phyloP scores from a whole-genome alignment of 108 stramenopile species.

The Cyclotella distinguenda region DNA sequence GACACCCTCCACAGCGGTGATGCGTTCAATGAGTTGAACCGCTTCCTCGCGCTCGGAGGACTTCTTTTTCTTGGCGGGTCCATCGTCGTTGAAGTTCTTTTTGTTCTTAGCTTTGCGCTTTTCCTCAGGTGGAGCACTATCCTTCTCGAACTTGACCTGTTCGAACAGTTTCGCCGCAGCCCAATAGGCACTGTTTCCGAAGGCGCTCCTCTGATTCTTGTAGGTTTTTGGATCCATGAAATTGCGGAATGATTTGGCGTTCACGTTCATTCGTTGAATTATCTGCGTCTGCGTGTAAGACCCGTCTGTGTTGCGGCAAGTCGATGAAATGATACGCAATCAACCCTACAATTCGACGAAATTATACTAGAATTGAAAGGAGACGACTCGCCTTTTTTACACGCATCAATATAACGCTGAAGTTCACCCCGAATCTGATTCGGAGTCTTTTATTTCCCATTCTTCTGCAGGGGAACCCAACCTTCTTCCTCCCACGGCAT shows the following conservation, averaged over 20 bases:
- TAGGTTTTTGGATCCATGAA: slow-evolving; percentile 51
- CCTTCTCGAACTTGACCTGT: slow-evolving; percentile 15
- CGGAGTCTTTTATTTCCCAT: slow-evolving; percentile 44
- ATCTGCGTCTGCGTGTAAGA: slow-evolving; percentile 34
- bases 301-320: background rate
- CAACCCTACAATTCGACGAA: no score
- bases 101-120: slow-evolving; percentile 25
- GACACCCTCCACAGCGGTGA: slow-evolving; percentile 28
- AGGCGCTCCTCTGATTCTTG: slow-evolving; percentile 41
- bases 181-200: slow-evolving; percentile 31
- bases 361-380: background rate
- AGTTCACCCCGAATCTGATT: slow-evolving; percentile 44
- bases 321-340: background rate
- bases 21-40: slow-evolving; percentile 11
- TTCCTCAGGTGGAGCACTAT: slow-evolving; percentile 7
- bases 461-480: slow-evolving; percentile 23
- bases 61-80: slow-evolving; percentile 2
- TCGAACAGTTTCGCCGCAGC: slow-evolving; percentile 36
- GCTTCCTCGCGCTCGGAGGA: slow-evolving; percentile 11
- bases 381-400: slow-evolving; percentile 17
- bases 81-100: background rate
- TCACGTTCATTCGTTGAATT: slow-evolving; percentile 40
- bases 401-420: slow-evolving; percentile 44
- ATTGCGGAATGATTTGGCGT: slow-evolving; percentile 29
- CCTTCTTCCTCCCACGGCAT: slow-evolving; percentile 38